Evolutionary conservation across 2,329 filamentous ascomycete genomes (phyloP).

Genomic region (Claviceps sp.): DNA sequence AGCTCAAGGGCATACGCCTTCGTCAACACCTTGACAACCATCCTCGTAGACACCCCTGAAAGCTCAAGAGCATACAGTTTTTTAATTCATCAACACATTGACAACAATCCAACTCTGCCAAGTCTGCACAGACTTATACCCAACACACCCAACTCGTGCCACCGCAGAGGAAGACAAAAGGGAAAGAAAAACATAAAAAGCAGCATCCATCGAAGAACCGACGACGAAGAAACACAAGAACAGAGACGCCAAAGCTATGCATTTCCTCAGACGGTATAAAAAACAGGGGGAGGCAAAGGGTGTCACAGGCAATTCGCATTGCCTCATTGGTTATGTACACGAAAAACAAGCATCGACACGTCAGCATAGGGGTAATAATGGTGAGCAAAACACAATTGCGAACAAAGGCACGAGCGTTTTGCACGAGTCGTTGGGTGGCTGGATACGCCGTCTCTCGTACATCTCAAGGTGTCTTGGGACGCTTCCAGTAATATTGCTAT

Average conservation of each 20-base stretch:
- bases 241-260: conserved; percentile 3
- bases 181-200: background rate
- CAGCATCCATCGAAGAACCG: background rate
- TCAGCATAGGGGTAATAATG: background rate
- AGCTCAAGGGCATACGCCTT: too few relatives aligned
- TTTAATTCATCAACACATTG: background rate
- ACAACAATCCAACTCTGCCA: background rate
- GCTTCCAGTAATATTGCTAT: conserved; percentile 60
- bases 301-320: background rate
- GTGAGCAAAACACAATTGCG: background rate
- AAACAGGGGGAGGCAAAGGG: background rate
- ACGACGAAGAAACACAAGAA: background rate
- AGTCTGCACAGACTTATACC: background rate
- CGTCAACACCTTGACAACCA: too few relatives aligned
- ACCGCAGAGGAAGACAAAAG: too few relatives aligned
- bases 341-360: background rate
- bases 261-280: background rate
- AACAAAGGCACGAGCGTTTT: too few relatives aligned
- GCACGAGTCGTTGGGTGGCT: too few relatives aligned
- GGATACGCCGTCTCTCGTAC: background rate
- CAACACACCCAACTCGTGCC: background rate
- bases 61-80: background rate
- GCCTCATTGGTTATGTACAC: conserved; percentile 1
- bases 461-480: conserved; percentile 41
- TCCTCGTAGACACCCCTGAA: background rate